A percentile compares a stretch with the other conserved stretches of the same genome.
These are phyloP conservation scores for Phytophthora agathidicida DNA, from an alignment of 352 stramenopile genomes.

Conservation along the genomic window DNA sequence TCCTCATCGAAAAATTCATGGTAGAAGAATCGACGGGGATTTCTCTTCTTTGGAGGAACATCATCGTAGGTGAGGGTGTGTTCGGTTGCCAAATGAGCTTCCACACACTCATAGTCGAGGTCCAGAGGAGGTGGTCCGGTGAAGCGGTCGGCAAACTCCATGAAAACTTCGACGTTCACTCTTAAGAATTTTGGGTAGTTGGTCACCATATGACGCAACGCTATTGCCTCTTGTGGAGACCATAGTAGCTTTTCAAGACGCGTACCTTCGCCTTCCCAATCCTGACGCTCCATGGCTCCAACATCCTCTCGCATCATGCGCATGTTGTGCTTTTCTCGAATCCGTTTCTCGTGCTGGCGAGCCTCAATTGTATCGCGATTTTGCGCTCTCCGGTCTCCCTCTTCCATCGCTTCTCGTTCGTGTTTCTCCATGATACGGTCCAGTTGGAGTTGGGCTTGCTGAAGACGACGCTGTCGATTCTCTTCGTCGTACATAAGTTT, in stretches of 20 bases:
- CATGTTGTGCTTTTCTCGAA: constrained; percentile 42
- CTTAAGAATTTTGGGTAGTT: constrained; percentile 43
- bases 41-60: constrained; percentile 50
- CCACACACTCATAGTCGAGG: constrained; percentile 61
- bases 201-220: constrained; percentile 33
- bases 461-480: constrained; percentile 47
- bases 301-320: constrained; percentile 74
- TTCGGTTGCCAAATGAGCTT: constrained; percentile 36
- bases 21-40: constrained; percentile 66
- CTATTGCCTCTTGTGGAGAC: constrained; percentile 39
- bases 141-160: constrained; percentile 33
- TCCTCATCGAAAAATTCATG: constrained; percentile 78
- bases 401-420: constrained; percentile 53
- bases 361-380: constrained; percentile 10
- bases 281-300: constrained; percentile 45
- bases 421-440: constrained; percentile 44
- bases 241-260: constrained; percentile 60
- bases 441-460: constrained; percentile 35
- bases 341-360: constrained; percentile 37
- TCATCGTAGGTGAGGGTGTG: constrained; percentile 34
- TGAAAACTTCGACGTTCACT: constrained; percentile 51
- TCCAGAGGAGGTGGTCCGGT: constrained; percentile 43
- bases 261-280: constrained; percentile 55
- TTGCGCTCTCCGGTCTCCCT: constrained; percentile 40
- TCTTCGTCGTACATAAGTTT: constrained; percentile 77